Conservation (phyloP, 768 basidiomycete species). For the Tricholoma sp. region DNA sequence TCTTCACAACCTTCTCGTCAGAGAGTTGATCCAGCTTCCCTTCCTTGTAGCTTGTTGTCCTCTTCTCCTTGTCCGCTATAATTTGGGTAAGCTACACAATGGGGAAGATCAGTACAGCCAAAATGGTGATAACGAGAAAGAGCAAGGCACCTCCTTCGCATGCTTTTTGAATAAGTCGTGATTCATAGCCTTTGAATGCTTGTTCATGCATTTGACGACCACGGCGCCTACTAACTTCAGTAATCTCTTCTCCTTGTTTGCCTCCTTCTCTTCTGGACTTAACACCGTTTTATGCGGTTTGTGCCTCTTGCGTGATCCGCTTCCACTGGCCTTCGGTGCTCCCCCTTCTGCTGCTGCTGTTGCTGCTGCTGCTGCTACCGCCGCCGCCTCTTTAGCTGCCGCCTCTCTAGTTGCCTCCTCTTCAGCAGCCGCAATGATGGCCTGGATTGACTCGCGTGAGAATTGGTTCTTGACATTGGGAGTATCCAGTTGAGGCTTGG, state of each 20-base stretch:
- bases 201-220: conserved; percentile 92
- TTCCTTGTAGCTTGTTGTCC: conserved; percentile 74
- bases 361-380: conserved; percentile 20
- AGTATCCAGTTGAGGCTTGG: background rate
- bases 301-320: conserved; percentile 29
- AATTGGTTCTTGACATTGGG: conserved; percentile 1
- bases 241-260: conserved; percentile 75
- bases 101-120: background rate
- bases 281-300: conserved; percentile 36
- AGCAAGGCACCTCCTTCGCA: conserved; percentile 77
- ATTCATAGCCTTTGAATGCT: conserved; percentile 71
- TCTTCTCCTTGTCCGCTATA: conserved; percentile 95
- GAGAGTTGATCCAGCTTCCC: conserved; percentile 69
- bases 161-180: conserved; percentile 89
- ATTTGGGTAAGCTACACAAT: conserved; percentile 66
- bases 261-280: conserved; percentile 57
- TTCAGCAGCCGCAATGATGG: conserved; percentile 30
- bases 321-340: conserved; percentile 18
- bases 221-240: conserved; percentile 81
- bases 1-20: conserved; percentile 83
- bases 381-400: conserved; percentile 24
- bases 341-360: conserved; percentile 23
- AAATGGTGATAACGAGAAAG: background rate
- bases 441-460: conserved; percentile 24
- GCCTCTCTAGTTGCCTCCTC: conserved; percentile 25